Conservation (phyloP, 768 basidiomycete species). For the Pleurotus citrinopileatus region DNA sequence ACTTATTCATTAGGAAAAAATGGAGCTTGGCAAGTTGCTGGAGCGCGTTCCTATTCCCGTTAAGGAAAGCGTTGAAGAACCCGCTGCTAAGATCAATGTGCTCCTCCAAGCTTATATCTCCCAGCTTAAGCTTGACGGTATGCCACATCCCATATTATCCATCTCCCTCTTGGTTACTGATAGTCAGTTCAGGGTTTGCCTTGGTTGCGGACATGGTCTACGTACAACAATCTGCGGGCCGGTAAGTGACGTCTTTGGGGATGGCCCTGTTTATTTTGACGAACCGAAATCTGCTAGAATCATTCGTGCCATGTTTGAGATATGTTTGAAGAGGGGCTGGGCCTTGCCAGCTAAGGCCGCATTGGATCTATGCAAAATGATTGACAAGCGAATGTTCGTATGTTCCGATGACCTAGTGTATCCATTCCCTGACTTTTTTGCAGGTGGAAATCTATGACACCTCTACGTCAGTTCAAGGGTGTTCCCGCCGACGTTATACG, state of each 20-base stretch:
- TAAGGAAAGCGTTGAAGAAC: conserved; percentile 95
- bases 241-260: no score
- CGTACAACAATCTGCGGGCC: conserved; percentile 95
- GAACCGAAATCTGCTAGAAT: conserved; percentile 49
- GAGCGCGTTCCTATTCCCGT: conserved; percentile 97
- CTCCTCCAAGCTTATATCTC: conserved; percentile 94
- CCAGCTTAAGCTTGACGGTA: conserved; percentile 86
- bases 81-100: conserved; percentile 96
- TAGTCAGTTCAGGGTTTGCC: neutral
- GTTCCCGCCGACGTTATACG: conserved; percentile 82
- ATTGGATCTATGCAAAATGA: conserved; percentile 95
- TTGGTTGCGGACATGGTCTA: conserved; percentile 87
- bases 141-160: conserved; percentile 10
- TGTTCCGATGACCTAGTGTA: neutral
- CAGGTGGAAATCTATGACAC: conserved; percentile 98
- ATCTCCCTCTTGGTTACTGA: neutral
- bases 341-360: conserved; percentile 89
- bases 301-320: conserved; percentile 95
- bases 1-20: conserved; percentile 56
- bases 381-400: conserved; percentile 76
- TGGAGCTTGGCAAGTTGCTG: conserved; percentile 84
- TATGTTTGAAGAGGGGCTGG: conserved; percentile 98
- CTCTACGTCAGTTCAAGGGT: conserved; percentile 92
- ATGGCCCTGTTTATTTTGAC: no score
- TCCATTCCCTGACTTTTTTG: neutral